Evolutionary conservation across 2,329 filamentous ascomycete genomes (phyloP).

Genomic region (Fusarium lateritium): DNA sequence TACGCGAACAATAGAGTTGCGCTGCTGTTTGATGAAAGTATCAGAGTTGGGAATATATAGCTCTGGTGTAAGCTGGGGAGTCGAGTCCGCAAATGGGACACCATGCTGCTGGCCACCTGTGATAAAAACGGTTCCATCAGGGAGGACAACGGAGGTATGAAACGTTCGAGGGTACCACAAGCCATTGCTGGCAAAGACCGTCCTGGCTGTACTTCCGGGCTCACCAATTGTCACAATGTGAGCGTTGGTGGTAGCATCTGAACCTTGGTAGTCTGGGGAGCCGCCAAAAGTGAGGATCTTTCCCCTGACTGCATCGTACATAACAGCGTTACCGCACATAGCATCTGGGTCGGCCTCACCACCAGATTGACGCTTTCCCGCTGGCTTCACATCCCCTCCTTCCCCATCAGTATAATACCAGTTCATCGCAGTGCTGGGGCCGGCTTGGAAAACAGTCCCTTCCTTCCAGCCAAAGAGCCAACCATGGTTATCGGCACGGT

Average conservation of each 20-base stretch:
- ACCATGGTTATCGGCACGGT: constrained; percentile 53
- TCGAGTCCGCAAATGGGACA: constrained; percentile 25
- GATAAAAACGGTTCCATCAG: constrained; percentile 63
- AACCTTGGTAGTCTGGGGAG: constrained; percentile 60
- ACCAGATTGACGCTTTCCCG: constrained; percentile 48
- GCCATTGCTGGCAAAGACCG: constrained; percentile 9
- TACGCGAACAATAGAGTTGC: constrained; percentile 19
- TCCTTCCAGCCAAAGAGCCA: constrained; percentile 59
- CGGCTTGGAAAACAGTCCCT: constrained; percentile 66
- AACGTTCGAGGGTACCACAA: constrained; percentile 55
- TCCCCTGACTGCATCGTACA: constrained; percentile 71
- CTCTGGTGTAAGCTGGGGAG: constrained; percentile 21
- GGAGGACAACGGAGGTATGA: constrained; percentile 63
- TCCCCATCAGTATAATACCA: constrained; percentile 63
- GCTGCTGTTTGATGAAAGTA: constrained; percentile 25
- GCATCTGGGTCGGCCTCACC: constrained; percentile 58
- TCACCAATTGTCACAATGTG: constrained; percentile 64
- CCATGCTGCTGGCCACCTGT: constrained; percentile 57
- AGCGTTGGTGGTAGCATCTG: constrained; percentile 60
- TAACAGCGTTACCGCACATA: constrained; percentile 70
- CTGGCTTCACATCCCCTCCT: constrained; percentile 38
- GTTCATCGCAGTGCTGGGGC: constrained; percentile 67
- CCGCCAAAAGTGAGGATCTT: constrained; percentile 70
- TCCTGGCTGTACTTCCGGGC: not conserved
- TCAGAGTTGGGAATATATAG: constrained; percentile 22